Conservation (phyloP, 2,329 filamentous ascomycete genomes). For the Monilinia aucupariae region DNA sequence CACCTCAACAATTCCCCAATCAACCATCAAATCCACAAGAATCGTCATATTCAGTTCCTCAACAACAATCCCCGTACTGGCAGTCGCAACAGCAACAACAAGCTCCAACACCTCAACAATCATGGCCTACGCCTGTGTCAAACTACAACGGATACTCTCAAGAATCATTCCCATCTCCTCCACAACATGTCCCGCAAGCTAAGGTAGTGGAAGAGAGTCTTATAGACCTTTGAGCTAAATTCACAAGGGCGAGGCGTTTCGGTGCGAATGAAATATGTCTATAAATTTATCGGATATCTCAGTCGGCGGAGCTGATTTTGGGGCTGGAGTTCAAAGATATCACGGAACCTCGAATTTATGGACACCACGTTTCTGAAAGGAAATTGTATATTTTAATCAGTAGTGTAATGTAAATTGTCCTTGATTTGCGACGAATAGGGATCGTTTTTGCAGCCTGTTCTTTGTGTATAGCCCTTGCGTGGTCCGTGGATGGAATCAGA, state of each 20-base stretch:
- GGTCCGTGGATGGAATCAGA: too few relatives aligned
- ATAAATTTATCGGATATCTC: neutral
- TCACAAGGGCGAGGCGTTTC: neutral
- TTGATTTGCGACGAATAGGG: neutral
- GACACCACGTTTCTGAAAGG: neutral
- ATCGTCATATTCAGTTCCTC: constrained; percentile 20
- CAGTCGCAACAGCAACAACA: constrained; percentile 43
- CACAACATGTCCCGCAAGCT: constrained; percentile 53
- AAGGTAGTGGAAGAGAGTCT: constrained; percentile 66
- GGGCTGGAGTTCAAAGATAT: constrained; percentile 8
- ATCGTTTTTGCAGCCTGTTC: neutral
- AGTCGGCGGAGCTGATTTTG: neutral
- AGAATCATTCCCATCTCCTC: constrained; percentile 60
- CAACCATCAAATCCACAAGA: constrained; percentile 30
- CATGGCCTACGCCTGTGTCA: constrained; percentile 32
- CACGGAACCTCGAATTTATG: constrained; percentile 2
- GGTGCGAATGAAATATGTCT: neutral
- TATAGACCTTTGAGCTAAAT: constrained; percentile 63
- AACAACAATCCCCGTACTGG: constrained; percentile 45
- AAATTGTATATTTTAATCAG: constrained; percentile 2
- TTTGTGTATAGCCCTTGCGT: neutral
- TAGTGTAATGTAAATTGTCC: constrained; percentile 5
- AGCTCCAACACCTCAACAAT: constrained; percentile 39
- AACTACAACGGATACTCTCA: constrained; percentile 49
- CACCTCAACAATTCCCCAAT: constrained; percentile 27